These are phyloP conservation scores for Stenocarpella maydis DNA, from an alignment of 2,329 filamentous ascomycete species.

Conservation along the genomic window DNA sequence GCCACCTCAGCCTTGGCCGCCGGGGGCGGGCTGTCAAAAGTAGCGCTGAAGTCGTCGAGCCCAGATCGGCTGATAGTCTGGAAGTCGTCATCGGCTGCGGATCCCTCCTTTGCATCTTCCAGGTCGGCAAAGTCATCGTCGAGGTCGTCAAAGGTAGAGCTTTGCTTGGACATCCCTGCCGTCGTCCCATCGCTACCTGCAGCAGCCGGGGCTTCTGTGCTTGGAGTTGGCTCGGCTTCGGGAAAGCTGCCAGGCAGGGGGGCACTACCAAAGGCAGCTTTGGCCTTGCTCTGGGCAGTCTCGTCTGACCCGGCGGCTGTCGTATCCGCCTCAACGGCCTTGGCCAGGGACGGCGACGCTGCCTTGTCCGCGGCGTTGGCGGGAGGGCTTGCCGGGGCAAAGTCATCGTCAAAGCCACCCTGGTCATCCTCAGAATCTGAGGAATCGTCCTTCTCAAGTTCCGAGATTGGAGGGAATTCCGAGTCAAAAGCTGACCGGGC, in stretches of 20 bases:
- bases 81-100: conserved; percentile 82
- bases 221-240: conserved; percentile 41
- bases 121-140: conserved; percentile 85
- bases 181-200: conserved; percentile 43
- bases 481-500: conserved; percentile 65
- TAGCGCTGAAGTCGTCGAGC: conserved; percentile 80
- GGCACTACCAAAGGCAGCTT: conserved; percentile 53
- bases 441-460: conserved; percentile 83
- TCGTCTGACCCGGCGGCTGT: conserved; percentile 28
- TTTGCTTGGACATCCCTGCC: conserved; percentile 48
- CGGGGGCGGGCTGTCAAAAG: conserved; percentile 76
- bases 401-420: conserved; percentile 93
- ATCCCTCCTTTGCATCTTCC: conserved; percentile 83
- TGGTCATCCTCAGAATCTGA: conserved; percentile 81
- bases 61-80: conserved; percentile 75
- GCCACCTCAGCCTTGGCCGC: conserved; percentile 63
- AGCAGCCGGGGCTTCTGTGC: conserved; percentile 41
- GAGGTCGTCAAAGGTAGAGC: conserved; percentile 75
- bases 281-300: conserved; percentile 37
- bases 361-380: conserved; percentile 44
- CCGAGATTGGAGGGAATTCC: conserved; percentile 95
- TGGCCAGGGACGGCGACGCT: conserved; percentile 42
- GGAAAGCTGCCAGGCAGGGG: conserved; percentile 39
- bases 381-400: conserved; percentile 70
- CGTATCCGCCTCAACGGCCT: conserved; percentile 43